A percentile compares a stretch with the other conserved stretches of the same genome.
phyloP scores from a whole-genome alignment of 2,329 filamentous ascomycete genomes.

The Sclerotinia sclerotiorum region DNA sequence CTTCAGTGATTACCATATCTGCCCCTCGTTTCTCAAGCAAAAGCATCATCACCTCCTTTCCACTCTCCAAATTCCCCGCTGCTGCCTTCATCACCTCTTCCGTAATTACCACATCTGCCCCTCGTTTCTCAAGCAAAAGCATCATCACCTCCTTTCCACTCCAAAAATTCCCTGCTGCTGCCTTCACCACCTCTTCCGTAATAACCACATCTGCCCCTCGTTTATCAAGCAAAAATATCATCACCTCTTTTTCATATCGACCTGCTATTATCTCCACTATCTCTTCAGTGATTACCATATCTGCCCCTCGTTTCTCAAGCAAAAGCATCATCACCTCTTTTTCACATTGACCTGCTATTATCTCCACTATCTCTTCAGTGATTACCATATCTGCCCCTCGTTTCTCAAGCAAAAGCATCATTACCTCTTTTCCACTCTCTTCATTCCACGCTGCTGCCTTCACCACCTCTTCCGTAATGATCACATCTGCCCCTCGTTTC shows the following conservation, averaged over 20 bases:
- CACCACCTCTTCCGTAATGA: not conserved
- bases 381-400: not conserved
- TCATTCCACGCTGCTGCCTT: too few species aligned
- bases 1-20: too few species aligned
- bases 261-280: too few species aligned
- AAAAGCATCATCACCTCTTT: not conserved
- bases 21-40: not conserved
- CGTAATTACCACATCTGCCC: not conserved
- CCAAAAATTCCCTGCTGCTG: too few species aligned
- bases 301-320: too few species aligned
- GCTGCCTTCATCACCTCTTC: not conserved
- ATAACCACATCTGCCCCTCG: too few species aligned
- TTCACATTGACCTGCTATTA: not conserved
- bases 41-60: not conserved
- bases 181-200: too few species aligned
- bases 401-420: not conserved
- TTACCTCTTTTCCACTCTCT: not conserved
- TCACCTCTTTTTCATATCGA: too few species aligned
- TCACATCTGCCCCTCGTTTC: not conserved
- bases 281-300: too few species aligned
- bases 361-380: too few species aligned
- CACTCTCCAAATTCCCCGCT: too few species aligned
- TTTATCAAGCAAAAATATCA: too few species aligned
- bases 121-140: not conserved
- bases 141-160: not conserved